phyloP scores from a whole-genome alignment of 2,329 filamentous ascomycete species.

The Fusarium sulawesiense region DNA sequence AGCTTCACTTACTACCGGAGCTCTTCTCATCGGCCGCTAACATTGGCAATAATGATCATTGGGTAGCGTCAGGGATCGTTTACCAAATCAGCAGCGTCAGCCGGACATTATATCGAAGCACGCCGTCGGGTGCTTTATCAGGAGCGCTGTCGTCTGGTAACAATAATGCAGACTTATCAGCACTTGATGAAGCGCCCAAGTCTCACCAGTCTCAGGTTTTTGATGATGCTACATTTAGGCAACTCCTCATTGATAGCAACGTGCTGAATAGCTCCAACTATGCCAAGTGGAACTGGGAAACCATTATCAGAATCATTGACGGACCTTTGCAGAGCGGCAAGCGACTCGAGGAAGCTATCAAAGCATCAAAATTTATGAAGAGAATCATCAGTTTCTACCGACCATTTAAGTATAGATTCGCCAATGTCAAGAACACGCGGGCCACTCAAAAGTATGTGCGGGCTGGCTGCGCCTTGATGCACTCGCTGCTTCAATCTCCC shows the following conservation, averaged over 20 bases:
- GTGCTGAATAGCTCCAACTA: conserved; percentile 92
- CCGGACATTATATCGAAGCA: conserved; percentile 86
- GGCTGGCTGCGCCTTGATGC: conserved; percentile 88
- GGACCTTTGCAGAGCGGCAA: conserved; percentile 92
- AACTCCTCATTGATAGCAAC: conserved; percentile 79
- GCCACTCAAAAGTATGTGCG: conserved; percentile 94
- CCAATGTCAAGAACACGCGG: conserved; percentile 88
- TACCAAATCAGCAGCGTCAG: conserved; percentile 99
- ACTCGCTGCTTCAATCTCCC: conserved; percentile 83
- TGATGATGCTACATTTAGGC: conserved; percentile 72
- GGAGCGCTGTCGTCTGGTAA: conserved; percentile 56
- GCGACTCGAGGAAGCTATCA: conserved; percentile 91
- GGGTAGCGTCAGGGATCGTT: conserved; percentile 87
- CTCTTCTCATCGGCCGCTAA: conserved; percentile 81
- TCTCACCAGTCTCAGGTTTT: conserved; percentile 58
- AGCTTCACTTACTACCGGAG: conserved; percentile 88
- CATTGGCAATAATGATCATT: conserved; percentile 77
- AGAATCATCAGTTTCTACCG: conserved; percentile 93
- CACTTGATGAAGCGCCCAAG: conserved; percentile 69
- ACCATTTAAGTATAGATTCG: conserved; percentile 96
- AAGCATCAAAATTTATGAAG: conserved; percentile 96
- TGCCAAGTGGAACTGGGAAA: conserved; percentile 96
- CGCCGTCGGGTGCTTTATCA: conserved; percentile 59
- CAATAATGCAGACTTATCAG: conserved; percentile 60
- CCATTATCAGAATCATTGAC: conserved; percentile 90